Evolutionary conservation across 805 yeast genomes (phyloP).

Genomic region (Candida tammaniensis): DNA sequence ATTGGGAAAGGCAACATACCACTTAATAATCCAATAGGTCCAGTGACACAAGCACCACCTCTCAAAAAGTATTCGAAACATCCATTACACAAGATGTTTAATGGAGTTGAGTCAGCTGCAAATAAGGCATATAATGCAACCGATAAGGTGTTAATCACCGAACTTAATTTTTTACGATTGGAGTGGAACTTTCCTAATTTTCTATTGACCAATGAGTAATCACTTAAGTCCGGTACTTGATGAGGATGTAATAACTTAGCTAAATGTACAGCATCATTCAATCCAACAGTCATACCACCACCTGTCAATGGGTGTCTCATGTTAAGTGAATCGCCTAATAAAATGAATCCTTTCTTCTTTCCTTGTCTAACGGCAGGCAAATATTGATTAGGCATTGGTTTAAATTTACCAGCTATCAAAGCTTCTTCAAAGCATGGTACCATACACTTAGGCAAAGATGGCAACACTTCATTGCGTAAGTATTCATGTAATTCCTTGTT

Average conservation of each 20-base stretch:
- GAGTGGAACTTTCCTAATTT: slow-evolving; percentile 67
- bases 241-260: slow-evolving; percentile 60
- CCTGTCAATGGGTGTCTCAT: slow-evolving; percentile 99
- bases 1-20: slow-evolving; percentile 80
- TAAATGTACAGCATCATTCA: slow-evolving; percentile 75
- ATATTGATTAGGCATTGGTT: slow-evolving; percentile 92
- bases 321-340: slow-evolving; percentile 90
- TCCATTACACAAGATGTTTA: slow-evolving; percentile 75
- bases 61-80: slow-evolving; percentile 82
- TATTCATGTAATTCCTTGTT: slow-evolving; percentile 59
- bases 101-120: slow-evolving; percentile 73
- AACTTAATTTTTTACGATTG: slow-evolving; percentile 73
- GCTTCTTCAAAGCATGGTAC: slow-evolving; percentile 71
- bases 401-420: slow-evolving; percentile 51
- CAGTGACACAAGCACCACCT: slow-evolving; percentile 77
- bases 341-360: slow-evolving; percentile 64
- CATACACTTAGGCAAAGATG: slow-evolving; percentile 62
- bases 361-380: slow-evolving; percentile 73
- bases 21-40: slow-evolving; percentile 80
- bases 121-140: slow-evolving; percentile 87
- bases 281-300: slow-evolving; percentile 98
- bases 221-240: slow-evolving; percentile 51
- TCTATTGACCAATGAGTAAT: slow-evolving; percentile 54
- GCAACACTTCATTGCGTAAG: slow-evolving; percentile 57
- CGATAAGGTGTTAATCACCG: slow-evolving; percentile 86